Base-by-base conservation (phyloP, 2,329 filamentous ascomycete genomes). In the Penicillium sp. region DNA sequence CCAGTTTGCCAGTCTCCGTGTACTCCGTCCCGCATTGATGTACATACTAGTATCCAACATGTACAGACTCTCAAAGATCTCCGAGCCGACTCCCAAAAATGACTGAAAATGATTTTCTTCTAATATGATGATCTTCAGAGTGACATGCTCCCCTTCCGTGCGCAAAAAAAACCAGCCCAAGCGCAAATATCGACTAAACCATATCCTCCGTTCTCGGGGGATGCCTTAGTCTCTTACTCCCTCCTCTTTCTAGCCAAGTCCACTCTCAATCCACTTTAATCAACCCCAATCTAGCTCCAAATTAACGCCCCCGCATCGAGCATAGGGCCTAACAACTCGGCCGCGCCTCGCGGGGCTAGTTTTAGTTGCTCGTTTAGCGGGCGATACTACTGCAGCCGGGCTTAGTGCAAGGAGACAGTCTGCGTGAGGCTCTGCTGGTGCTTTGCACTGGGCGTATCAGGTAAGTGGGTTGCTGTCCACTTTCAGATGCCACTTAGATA, bases 1-100 rank as follows among this genome's bases (percentile, higher is more conserved):
- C 48, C 53, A 43, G 13, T 36, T 36, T 37, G 6, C 49, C 44
- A 43, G 48, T 34, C 18, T 36, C 47, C 39, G 48, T 34, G 53
- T 56, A 46, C 26, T 52, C 54, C 51, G 44, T 42, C n/a, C 16
- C 18, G 18, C 14, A 23, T 16, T n/a, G 14, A 33, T 47, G 4
- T 24, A 24, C 37, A 28, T 28, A 28, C 24, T 28, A 28, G 24
- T 5, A 28, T 28, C 5, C 24, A n/a, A n/a, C n/a, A n/a, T n/a
- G n/a, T n/a, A n/a, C n/a, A n/a, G n/a, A n/a, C n/a, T n/a, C n/a
- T n/a, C n/a, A n/a, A n/a, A n/a, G n/a, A n/a, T n/a, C n/a, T n/a
- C n/a, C n/a, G n/a, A n/a, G n/a, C n/a, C n/a, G n/a, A n/a, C n/a
- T n/a, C n/a, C n/a, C n/a, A n/a, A n/a, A n/a, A n/a, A n/a, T n/a